phyloP scores from a whole-genome alignment of 2,329 filamentous ascomycete genomes.

The Ascochyta koolunga region DNA sequence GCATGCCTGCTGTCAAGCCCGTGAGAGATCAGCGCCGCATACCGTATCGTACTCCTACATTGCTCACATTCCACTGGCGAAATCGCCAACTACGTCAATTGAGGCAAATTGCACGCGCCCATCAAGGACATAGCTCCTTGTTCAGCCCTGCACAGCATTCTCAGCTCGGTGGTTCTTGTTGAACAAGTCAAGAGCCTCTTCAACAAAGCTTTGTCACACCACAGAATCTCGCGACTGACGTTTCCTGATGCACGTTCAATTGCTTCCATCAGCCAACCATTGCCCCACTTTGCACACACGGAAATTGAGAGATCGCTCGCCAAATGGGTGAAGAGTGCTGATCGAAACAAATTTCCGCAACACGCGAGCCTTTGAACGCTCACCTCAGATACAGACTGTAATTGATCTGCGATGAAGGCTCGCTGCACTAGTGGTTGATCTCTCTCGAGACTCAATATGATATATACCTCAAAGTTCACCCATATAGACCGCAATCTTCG shows the following conservation, averaged over 20 bases:
- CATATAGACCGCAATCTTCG: neutral
- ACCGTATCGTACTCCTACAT: no score
- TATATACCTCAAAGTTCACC: neutral
- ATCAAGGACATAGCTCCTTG: neutral
- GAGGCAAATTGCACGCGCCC: conserved; percentile 9
- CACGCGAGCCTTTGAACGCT: neutral
- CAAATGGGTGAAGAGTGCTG: conserved; percentile 2
- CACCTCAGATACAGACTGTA: neutral
- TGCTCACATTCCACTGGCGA: conserved; percentile 1
- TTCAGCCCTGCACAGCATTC: neutral
- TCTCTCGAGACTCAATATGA: neutral
- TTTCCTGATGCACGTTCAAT: conserved; percentile 8
- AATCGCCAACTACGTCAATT: conserved; percentile 32
- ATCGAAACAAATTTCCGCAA: conserved; percentile 12
- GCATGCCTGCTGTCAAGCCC: conserved; percentile 22
- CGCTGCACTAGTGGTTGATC: neutral
- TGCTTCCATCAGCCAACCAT: conserved; percentile 9
- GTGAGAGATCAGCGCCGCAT: conserved; percentile 24
- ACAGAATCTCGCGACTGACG: neutral
- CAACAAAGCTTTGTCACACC: neutral
- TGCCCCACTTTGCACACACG: conserved; percentile 5
- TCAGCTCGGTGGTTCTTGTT: neutral
- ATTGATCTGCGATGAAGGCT: neutral
- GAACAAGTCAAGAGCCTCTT: neutral
- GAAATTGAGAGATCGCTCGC: conserved; percentile 12